Base-by-base conservation (phyloP, 805 yeast species). In the Metschnikowia arizonensis region DNA sequence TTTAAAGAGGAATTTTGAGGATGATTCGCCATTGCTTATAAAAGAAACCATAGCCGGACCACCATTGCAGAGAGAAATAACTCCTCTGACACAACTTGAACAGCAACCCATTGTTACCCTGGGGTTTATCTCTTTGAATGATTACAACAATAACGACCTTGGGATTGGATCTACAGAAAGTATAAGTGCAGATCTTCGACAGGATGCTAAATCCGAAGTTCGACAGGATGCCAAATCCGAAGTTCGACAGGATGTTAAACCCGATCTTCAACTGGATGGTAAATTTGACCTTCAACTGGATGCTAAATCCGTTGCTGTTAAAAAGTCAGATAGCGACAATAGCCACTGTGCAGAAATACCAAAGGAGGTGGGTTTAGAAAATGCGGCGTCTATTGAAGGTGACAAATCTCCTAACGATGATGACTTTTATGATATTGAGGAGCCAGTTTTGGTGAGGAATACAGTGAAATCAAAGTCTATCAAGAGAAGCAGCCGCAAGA, bases 341-440 rank as follows among this genome's bases (percentile, higher is more conserved):
- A 19, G 19, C 11, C 18, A 14, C 11, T 14, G 14, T 5, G 14
- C 14, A 2, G 43, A 21, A 14, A 23, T 40, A 2, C 18, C 33
- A 15, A 29, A 28, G 33, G 33, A 28, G 23, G 8, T 21, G 23
- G 33, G 9, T 30, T 14, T 38, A 15, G n/a, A 25, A 10, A 33
- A 33, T 10, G 33, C 17, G 29, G 21, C 26, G 9, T 10, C 26
- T n/a, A 9, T 19, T 11, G 44, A 33, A 15, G 10, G 19, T 3
- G 17, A 18, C 24, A 6, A 32, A 8, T 33, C 17, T n/a, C 14
- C 5, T 6, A 36, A 40, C 14, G 58, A 55, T 14, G 69, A 66
- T 28, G 70, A 68, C 12, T 69, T 49, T 49, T 65, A 65, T 49
- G 74, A 71, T 47, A 60, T 69, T 21, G 64, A 54, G 12, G 71